Percentiles rank a stretch among this genome's conserved stretches.
Evolutionary conservation across 352 stramenopile species (phyloP).

Genomic region (Globisporangium camurandrum): DNA sequence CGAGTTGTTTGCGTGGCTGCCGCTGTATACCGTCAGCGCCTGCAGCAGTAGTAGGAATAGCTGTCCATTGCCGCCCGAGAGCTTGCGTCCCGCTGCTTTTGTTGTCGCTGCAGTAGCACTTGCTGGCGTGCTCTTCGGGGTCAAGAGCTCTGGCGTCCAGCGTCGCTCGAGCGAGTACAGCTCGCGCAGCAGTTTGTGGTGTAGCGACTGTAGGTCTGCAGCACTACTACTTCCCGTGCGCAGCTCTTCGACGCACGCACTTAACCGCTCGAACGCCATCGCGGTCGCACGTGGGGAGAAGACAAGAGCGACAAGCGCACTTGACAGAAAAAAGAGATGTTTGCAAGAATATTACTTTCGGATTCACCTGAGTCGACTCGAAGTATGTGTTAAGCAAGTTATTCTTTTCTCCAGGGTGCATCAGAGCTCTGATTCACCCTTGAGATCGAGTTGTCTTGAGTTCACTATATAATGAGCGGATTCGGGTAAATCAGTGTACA

Average conservation of each 20-base stretch:
- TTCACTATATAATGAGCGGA: too few species aligned
- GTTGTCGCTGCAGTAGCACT: not conserved
- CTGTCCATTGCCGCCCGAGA: conserved; percentile 22
- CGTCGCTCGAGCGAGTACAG: conserved; percentile 52
- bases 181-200: conserved; percentile 38
- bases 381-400: too few species aligned
- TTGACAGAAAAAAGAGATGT: too few species aligned
- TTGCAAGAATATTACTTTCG: too few species aligned
- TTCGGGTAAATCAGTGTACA: too few species aligned
- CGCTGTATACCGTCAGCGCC: conserved; percentile 63
- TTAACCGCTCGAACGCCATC: conserved; percentile 45
- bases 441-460: too few species aligned
- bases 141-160: conserved; percentile 36
- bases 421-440: too few species aligned
- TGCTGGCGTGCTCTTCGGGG: conserved; percentile 11
- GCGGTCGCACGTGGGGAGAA: not conserved
- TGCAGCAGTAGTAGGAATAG: conserved; percentile 63
- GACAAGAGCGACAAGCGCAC: too few species aligned
- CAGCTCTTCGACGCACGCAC: conserved; percentile 40
- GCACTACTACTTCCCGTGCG: conserved; percentile 21
- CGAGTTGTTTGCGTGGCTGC: conserved; percentile 23
- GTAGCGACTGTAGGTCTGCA: conserved; percentile 22
- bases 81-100: conserved; percentile 7
- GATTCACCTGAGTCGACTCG: too few species aligned
- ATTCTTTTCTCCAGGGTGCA: too few species aligned